Conservation (phyloP, 2,329 filamentous ascomycete species). For the Penicillium sp. region DNA sequence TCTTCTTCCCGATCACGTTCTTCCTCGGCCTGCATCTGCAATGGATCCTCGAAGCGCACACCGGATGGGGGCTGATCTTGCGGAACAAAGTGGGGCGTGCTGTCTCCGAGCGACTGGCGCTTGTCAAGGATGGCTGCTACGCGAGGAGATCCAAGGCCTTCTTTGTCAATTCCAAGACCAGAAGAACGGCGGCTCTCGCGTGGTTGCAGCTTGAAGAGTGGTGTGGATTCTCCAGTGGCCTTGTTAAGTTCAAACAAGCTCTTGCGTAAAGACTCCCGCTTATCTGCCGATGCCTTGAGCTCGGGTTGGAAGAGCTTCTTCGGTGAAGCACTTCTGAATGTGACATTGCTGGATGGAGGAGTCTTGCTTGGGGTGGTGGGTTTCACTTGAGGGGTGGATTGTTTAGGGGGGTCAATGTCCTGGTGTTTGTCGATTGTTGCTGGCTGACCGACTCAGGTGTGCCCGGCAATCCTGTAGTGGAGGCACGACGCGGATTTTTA, state of each 20-base stretch:
- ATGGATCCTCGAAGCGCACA: slow-evolving; percentile 64
- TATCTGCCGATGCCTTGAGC: slow-evolving; percentile 37
- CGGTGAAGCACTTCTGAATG: slow-evolving; percentile 48
- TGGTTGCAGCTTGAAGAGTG: slow-evolving; percentile 62
- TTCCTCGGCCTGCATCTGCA: slow-evolving; percentile 59
- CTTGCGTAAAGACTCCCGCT: slow-evolving; percentile 37
- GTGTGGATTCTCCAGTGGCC: slow-evolving; percentile 56
- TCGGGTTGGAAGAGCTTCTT: slow-evolving; percentile 47
- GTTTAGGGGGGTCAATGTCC: slow-evolving; percentile 39
- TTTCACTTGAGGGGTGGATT: slow-evolving; percentile 45
- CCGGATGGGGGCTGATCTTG: slow-evolving; percentile 43
- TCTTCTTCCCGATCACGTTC: slow-evolving; percentile 61
- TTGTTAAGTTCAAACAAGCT: slow-evolving; percentile 55
- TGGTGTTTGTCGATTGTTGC: slow-evolving; percentile 42
- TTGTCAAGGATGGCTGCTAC: slow-evolving; percentile 68
- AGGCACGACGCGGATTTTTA: slow-evolving; percentile 47
- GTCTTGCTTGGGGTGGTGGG: slow-evolving; percentile 51
- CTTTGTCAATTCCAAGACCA: slow-evolving; percentile 65
- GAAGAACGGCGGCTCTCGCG: slow-evolving; percentile 56
- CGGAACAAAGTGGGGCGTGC: slow-evolving; percentile 61
- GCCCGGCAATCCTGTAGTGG: slow-evolving; percentile 41
- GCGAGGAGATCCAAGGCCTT: slow-evolving; percentile 70
- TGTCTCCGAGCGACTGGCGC: slow-evolving; percentile 67
- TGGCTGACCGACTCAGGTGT: slow-evolving; percentile 42
- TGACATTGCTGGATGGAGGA: slow-evolving; percentile 47